These are phyloP conservation scores for Nitzschia sp. DNA, from an alignment of 108 stramenopile genomes.

Conservation along the genomic window DNA sequence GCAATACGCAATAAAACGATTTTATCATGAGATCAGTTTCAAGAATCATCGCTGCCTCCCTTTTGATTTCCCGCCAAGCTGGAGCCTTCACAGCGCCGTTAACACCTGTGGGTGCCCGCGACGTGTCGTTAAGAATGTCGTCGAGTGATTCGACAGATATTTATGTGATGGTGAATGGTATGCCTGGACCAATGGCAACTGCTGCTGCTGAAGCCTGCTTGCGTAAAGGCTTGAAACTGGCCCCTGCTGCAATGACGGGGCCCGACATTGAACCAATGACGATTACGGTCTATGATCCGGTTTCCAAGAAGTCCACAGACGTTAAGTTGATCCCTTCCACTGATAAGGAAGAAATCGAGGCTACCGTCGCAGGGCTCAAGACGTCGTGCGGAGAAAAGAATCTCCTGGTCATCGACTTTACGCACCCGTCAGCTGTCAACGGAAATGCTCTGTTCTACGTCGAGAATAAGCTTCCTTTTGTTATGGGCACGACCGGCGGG, in stretches of 20 bases:
- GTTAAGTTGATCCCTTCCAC: constrained; percentile 76
- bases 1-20: too few species aligned
- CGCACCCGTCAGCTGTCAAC: constrained; percentile 96
- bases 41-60: not conserved
- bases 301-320: constrained; percentile 60
- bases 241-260: constrained; percentile 90
- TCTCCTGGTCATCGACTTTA: constrained; percentile 95
- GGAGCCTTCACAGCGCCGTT: not conserved
- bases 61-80: not conserved
- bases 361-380: constrained; percentile 63
- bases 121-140: constrained; percentile 1
- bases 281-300: constrained; percentile 70
- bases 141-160: constrained; percentile 7
- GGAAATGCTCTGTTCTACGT: constrained; percentile 90
- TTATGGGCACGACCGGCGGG: constrained; percentile 96
- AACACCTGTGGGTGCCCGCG: not conserved
- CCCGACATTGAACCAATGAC: constrained; percentile 72
- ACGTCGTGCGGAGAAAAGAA: constrained; percentile 53
- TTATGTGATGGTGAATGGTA: constrained; percentile 89
- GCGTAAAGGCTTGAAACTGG: constrained; percentile 80
- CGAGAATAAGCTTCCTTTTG: constrained; percentile 83
- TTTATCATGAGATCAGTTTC: too few species aligned
- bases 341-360: constrained; percentile 58
- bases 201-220: constrained; percentile 95
- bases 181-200: constrained; percentile 95